Conservation (phyloP, 768 basidiomycete genomes). For the Boletellus ananas region DNA sequence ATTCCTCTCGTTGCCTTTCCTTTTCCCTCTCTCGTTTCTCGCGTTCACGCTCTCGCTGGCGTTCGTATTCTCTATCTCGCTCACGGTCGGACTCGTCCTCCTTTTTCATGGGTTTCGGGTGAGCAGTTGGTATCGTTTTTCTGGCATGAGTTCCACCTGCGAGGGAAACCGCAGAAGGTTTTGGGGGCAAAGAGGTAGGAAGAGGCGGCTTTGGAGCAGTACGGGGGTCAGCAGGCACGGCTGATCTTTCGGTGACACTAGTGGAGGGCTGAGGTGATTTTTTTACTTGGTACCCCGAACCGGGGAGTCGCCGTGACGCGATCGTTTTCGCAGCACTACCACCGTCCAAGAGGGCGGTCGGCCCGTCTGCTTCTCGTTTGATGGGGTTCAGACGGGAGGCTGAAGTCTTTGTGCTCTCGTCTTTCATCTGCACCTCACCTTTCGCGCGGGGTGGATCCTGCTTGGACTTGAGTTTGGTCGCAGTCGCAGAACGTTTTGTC, state of each 20-base stretch:
- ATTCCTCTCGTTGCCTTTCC: slow-evolving; percentile 22
- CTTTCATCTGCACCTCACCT: slow-evolving; percentile 38
- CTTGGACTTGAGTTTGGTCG: slow-evolving; percentile 40
- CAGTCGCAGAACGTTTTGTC: slow-evolving; percentile 43
- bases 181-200: slow-evolving; percentile 32
- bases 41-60: slow-evolving; percentile 25
- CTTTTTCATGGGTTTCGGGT: slow-evolving; percentile 17
- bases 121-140: slow-evolving; percentile 25
- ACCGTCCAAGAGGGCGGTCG: slow-evolving; percentile 16
- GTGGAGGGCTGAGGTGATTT: slow-evolving; percentile 26
- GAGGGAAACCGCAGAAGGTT: slow-evolving; percentile 28
- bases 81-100: slow-evolving; percentile 31
- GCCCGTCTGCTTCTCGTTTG: slow-evolving; percentile 26
- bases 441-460: slow-evolving; percentile 27
- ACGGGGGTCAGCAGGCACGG: slow-evolving; percentile 21
- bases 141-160: slow-evolving; percentile 25
- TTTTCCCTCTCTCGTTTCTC: slow-evolving; percentile 19
- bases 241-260: slow-evolving; percentile 21
- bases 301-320: slow-evolving; percentile 38
- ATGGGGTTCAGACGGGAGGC: slow-evolving; percentile 30
- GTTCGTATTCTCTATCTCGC: slow-evolving; percentile 21
- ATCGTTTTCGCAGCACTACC: slow-evolving; percentile 16
- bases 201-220: slow-evolving; percentile 22
- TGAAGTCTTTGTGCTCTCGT: slow-evolving; percentile 31
- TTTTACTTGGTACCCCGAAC: slow-evolving; percentile 46